Conservation (phyloP, 2,329 filamentous ascomycete genomes). For the Colletotrichum simmondsii region DNA sequence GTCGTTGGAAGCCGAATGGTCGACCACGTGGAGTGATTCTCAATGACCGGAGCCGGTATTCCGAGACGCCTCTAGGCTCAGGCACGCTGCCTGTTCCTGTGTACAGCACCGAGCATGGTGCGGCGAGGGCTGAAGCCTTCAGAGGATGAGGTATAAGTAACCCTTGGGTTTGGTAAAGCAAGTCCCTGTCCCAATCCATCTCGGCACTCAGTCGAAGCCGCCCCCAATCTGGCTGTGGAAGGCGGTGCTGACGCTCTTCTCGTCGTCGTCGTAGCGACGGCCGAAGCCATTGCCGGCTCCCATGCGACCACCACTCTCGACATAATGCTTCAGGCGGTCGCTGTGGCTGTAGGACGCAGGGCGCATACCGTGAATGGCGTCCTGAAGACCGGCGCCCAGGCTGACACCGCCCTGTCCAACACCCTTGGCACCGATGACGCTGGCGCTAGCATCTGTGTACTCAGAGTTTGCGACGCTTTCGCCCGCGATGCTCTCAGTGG, state of each 20-base stretch:
- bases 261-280: conserved; percentile 86
- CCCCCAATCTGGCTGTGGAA: conserved; percentile 94
- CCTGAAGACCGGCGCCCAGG: conserved; percentile 82
- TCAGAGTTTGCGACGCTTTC: conserved; percentile 95
- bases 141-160: conserved; percentile 32
- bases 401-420: conserved; percentile 89
- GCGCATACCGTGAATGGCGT: conserved; percentile 73
- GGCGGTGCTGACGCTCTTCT: conserved; percentile 94
- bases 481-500: conserved; percentile 83
- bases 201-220: conserved; percentile 60
- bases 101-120: conserved; percentile 33
- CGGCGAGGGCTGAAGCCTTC: conserved; percentile 31
- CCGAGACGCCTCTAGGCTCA: conserved; percentile 20
- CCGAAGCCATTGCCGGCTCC: conserved; percentile 68
- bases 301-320: conserved; percentile 83
- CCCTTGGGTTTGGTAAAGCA: conserved; percentile 23
- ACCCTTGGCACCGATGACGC: conserved; percentile 79
- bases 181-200: conserved; percentile 29
- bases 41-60: neutral
- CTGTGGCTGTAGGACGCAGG: conserved; percentile 77
- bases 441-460: conserved; percentile 84
- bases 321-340: conserved; percentile 93
- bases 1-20: conserved; percentile 9
- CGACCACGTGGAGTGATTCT: neutral
- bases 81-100: conserved; percentile 27